Evolutionary conservation across 306 rosid species (phyloP), one percentile per base, ranked within the genome.

Genomic region (Leucaena leucocephala): DNA sequence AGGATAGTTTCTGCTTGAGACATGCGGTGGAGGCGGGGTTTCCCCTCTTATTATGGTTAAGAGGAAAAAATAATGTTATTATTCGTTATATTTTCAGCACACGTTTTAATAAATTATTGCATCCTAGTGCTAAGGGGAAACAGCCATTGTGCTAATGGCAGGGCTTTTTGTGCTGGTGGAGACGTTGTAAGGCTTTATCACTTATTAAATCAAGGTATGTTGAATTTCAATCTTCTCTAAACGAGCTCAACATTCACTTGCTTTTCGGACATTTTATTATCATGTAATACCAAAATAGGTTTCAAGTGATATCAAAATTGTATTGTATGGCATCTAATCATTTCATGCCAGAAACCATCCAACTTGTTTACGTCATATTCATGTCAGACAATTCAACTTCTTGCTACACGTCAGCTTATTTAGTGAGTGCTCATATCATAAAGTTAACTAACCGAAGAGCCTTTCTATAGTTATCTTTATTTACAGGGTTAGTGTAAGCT

Each of bases 81-180:
- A 9, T 54, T 43, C 21, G 4, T 46, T 13, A 22, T 74, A 11
- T 42, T 57, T 67, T 70, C 9, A 57, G 54, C 52, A 14, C 36
- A 2, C 17, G 36, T 16, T 35, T 17, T 49, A 9, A 72, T 17
- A 7, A 38, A 22, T 17, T 54, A 57, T 57, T 38, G 19, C 36
- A 52, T 50, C 17, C 21, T 10, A 17, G 14, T 72, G 17, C 17
- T 68, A 45, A 17, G 49, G 72, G 14, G 38, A 43, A 67, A 43
- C 15, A 45, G 2, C 21, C 12, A 45, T n/a, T n/a, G n/a, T n/a
- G n/a, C n/a, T 89, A 89, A 84, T 71, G 99, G 99, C 85, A 85
- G 82, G 87, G 94, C 98, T 52, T 93, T 96, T 85, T 93, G 97
- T 85, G 85, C 98, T 36, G 98, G 99, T 46, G 86, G 83, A 27